These are phyloP conservation scores for Corylus americana DNA, from an alignment of 306 rosid species.

Conservation along the genomic window DNA sequence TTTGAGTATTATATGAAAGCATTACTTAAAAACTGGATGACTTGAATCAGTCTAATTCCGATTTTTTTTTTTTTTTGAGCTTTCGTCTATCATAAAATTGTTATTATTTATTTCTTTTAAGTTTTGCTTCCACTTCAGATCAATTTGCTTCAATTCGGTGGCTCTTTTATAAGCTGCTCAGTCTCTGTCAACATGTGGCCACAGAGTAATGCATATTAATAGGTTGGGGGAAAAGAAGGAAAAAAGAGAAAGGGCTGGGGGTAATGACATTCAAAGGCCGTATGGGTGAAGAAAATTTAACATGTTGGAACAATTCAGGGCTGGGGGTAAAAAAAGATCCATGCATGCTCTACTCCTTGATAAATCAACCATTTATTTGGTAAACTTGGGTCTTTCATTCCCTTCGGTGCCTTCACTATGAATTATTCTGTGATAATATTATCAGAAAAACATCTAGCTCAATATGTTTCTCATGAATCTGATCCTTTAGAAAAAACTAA, in stretches of 20 bases:
- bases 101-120: neutral
- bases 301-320: neutral
- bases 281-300: neutral
- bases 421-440: neutral
- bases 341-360: neutral
- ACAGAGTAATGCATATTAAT: neutral
- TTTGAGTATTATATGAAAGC: neutral
- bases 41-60: neutral
- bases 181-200: neutral
- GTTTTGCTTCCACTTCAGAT: neutral
- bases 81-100: neutral
- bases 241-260: neutral
- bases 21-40: neutral
- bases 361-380: neutral
- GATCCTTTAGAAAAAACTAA: neutral
- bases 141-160: slow-evolving; percentile 1
- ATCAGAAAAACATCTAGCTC: neutral
- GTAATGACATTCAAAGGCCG: neutral
- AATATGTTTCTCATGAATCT: neutral
- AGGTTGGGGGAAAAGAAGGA: neutral
- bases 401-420: neutral
- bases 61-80: neutral
- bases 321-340: neutral
- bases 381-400: neutral
- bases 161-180: neutral